Evolutionary conservation across 331 rosid genomes (phyloP).

Genomic region (Ulmus americana): DNA sequence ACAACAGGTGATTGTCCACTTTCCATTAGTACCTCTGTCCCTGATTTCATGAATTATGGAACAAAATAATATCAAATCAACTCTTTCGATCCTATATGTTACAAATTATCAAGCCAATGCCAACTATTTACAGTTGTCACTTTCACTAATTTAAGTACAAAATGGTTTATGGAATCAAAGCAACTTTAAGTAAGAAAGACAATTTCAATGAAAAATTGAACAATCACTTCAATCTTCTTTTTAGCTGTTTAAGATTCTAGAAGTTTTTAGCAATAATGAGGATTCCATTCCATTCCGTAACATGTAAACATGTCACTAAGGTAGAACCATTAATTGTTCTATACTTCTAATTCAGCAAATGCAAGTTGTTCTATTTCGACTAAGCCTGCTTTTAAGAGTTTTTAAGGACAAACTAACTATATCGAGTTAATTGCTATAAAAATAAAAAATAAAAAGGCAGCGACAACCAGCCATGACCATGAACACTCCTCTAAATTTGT

Average conservation of each 20-base stretch:
- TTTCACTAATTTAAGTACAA: not conserved
- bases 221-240: not conserved
- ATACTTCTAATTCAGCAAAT: not conserved
- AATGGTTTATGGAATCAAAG: not conserved
- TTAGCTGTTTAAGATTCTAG: not conserved
- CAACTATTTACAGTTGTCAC: not conserved
- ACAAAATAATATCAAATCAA: not conserved
- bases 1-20: constrained; percentile 24
- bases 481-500: not conserved
- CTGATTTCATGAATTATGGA: constrained; percentile 2
- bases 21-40: constrained; percentile 38
- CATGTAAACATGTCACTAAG: not conserved
- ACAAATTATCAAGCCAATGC: not conserved
- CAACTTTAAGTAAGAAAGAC: not conserved
- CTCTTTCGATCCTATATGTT: not conserved
- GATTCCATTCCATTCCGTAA: not conserved
- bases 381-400: no score
- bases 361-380: not conserved
- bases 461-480: not conserved
- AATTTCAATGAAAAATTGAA: not conserved
- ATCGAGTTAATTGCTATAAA: not conserved
- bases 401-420: not conserved
- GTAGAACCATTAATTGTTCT: not conserved
- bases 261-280: not conserved
- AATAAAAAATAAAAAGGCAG: not conserved